Base-by-base conservation (phyloP, 306 rosid genomes). In the Acmispon strigosus region DNA sequence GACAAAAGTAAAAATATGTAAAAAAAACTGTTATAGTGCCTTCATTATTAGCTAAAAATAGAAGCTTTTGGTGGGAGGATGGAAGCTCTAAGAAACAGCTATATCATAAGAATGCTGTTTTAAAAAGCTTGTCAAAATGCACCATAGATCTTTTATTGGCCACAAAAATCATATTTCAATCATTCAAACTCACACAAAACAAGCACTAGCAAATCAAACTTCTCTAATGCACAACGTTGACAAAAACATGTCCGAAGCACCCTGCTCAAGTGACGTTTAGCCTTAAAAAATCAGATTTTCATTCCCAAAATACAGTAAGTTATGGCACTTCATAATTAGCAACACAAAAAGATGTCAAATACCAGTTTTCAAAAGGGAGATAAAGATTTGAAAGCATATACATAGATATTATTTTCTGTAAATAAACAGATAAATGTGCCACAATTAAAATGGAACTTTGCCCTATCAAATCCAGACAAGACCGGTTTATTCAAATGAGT, bases 391-490 rank as follows among this genome's bases (percentile, higher is more conserved):
- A 41, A 52, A 52, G 29, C 62, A 27, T 27, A 8, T 52, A 48
- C 18, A 61, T 14, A 61, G 24, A 75, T 16, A 60, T 57, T 52
- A 66, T 75, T 66, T 36, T 8, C 48, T 24, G 32, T 34, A 62
- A 11, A 50, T 51, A 22, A 57, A 57, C 58, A 7, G 10, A 44
- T 37, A 29, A 47, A 58, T 59, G 24, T 5, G 34, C 34, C 70
- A 61, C 50, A 62, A 73, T 39, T 37, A 43, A 51, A 61, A 51
- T 61, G 61, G 29, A 69, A 24, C 4, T 39, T 20, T 49, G 60
- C 61, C 51, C 22, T 27, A 73, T 61, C 64, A 63, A 63, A 53
- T 74, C 57, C 49, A 53, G 20, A 43, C 8, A 75, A 36, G 79
- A 45, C 51, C 7, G 10, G n/a, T 9, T 34, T 13, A 50, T 42